phyloP scores from a whole-genome alignment of 2,329 filamentous ascomycete species.

The Pestalotiopsis fici region DNA sequence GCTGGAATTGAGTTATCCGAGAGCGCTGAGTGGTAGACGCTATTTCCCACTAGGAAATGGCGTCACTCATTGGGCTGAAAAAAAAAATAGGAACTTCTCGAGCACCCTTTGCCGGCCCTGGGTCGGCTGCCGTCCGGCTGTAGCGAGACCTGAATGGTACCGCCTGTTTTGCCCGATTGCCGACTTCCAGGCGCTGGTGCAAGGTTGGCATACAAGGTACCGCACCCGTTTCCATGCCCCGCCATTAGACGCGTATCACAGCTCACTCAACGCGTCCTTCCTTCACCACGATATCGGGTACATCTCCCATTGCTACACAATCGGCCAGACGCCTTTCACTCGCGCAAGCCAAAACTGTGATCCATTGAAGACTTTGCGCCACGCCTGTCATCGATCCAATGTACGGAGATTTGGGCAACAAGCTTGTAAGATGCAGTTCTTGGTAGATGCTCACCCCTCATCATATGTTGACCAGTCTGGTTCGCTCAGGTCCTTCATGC shows the following conservation, averaged over 20 bases:
- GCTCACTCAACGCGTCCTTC: background rate
- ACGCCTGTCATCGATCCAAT: conserved; percentile 45
- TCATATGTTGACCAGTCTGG: conserved; percentile 8
- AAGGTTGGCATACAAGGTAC: no score
- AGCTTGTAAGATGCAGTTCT: conserved; percentile 62
- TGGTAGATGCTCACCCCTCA: background rate
- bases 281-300: background rate
- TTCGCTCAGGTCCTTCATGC: conserved; percentile 80
- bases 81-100: background rate
- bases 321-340: background rate
- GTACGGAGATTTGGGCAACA: conserved; percentile 87
- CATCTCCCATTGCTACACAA: background rate
- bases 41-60: background rate
- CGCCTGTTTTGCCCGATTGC: background rate
- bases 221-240: background rate
- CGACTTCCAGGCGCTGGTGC: background rate
- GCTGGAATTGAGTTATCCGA: background rate
- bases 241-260: background rate
- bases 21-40: background rate
- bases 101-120: background rate
- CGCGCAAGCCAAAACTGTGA: background rate
- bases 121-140: background rate
- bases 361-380: background rate
- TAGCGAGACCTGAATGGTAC: background rate
- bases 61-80: background rate